Evolutionary conservation across 768 basidiomycete species (phyloP).

Genomic region (Leccinum rimulosum): DNA sequence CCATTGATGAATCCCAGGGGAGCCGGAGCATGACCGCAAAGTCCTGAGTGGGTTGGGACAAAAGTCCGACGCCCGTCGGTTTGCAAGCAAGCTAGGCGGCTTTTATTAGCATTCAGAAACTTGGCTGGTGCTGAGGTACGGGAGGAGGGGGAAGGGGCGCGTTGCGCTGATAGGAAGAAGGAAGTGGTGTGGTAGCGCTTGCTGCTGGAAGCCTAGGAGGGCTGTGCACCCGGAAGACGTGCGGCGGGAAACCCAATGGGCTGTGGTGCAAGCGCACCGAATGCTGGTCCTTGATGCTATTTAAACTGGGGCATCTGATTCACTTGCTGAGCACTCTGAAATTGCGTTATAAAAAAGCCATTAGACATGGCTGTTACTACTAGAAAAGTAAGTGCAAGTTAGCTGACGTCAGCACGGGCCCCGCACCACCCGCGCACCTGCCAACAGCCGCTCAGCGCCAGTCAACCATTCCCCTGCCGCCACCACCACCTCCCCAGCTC

Average conservation of each 20-base stretch:
- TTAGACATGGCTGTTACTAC: no score
- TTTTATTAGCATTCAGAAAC: constrained; percentile 57
- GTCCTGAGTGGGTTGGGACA: constrained; percentile 36
- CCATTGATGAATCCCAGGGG: constrained; percentile 86
- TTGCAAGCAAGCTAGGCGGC: constrained; percentile 33
- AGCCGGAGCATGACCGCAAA: constrained; percentile 42
- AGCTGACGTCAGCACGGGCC: no score
- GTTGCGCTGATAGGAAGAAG: constrained; percentile 53
- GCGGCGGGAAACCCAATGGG: constrained; percentile 50
- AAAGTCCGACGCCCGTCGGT: constrained; percentile 25
- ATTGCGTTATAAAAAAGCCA: constrained; percentile 50
- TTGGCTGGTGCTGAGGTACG: constrained; percentile 39
- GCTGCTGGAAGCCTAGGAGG: not conserved
- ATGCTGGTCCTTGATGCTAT: constrained; percentile 37
- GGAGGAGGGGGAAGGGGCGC: constrained; percentile 36
- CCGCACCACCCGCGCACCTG: no score
- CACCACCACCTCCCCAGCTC: no score
- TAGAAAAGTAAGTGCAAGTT: no score
- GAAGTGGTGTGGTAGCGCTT: no score
- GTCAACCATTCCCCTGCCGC: no score
- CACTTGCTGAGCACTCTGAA: constrained; percentile 34
- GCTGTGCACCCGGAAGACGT: constrained; percentile 13
- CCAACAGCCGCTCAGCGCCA: no score
- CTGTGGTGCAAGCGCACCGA: constrained; percentile 49
- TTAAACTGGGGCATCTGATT: constrained; percentile 38